Conservation (phyloP, 257 asterid genomes). For the Solanum infundibuliforme region DNA sequence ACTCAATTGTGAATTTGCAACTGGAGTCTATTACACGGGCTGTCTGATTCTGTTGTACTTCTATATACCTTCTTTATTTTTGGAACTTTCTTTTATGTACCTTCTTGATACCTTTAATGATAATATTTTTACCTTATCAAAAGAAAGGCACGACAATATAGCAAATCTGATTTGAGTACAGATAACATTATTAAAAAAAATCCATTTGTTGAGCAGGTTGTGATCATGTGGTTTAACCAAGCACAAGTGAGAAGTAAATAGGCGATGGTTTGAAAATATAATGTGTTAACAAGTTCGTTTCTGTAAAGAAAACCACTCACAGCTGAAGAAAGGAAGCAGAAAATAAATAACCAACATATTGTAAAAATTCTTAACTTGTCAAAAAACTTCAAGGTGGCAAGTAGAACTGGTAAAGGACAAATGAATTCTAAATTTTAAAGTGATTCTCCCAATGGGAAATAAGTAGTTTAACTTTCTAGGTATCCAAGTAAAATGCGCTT, state of each 20-base stretch:
- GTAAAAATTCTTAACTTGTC: neutral
- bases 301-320: neutral
- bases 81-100: neutral
- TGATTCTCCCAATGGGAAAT: neutral
- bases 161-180: neutral
- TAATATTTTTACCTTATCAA: neutral
- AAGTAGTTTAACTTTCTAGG: neutral
- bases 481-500: neutral
- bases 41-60: neutral
- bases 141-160: neutral
- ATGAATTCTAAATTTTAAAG: neutral
- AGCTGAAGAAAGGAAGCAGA: neutral
- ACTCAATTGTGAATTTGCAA: neutral
- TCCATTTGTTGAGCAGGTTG: neutral
- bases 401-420: neutral
- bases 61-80: neutral
- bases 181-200: too few species aligned
- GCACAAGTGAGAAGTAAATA: neutral
- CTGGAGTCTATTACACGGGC: neutral
- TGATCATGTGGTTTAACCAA: neutral
- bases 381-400: neutral
- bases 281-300: neutral
- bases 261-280: neutral
- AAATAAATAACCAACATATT: neutral
- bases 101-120: neutral